phyloP scores from a whole-genome alignment of 257 asterid genomes.

The Rauvolfia tetraphylla region DNA sequence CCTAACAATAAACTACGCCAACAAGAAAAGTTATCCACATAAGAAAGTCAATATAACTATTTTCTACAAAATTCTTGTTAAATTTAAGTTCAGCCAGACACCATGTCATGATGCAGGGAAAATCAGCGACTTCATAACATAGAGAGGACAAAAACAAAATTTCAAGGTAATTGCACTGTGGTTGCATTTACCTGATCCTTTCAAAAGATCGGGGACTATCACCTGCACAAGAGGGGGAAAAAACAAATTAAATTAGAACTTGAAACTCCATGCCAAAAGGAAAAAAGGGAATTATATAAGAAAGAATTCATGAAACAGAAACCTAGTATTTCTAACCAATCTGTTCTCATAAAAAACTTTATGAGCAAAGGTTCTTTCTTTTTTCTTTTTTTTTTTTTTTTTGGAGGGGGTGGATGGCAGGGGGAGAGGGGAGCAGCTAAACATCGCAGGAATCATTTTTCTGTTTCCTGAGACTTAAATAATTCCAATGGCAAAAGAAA shows the following conservation, averaged over 20 bases:
- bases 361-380: slow-evolving; percentile 2
- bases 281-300: background rate
- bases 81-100: background rate
- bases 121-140: background rate
- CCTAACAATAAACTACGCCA: background rate
- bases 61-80: background rate
- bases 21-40: background rate
- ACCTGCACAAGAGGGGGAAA: slow-evolving; percentile 38
- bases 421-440: background rate
- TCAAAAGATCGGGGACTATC: slow-evolving; percentile 51
- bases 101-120: background rate
- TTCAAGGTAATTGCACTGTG: slow-evolving; percentile 8
- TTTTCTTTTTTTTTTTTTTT: too few species aligned
- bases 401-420: too few species aligned
- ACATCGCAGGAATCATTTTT: background rate
- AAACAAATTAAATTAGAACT: background rate
- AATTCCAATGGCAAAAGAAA: background rate
- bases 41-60: background rate
- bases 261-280: background rate
- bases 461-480: background rate
- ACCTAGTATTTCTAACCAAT: background rate
- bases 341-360: background rate
- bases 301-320: background rate
- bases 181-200: slow-evolving; percentile 49
- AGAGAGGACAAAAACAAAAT: background rate